phyloP scores from a whole-genome alignment of 1,139 yeast species.

The Casaregolazyma lundiana region DNA sequence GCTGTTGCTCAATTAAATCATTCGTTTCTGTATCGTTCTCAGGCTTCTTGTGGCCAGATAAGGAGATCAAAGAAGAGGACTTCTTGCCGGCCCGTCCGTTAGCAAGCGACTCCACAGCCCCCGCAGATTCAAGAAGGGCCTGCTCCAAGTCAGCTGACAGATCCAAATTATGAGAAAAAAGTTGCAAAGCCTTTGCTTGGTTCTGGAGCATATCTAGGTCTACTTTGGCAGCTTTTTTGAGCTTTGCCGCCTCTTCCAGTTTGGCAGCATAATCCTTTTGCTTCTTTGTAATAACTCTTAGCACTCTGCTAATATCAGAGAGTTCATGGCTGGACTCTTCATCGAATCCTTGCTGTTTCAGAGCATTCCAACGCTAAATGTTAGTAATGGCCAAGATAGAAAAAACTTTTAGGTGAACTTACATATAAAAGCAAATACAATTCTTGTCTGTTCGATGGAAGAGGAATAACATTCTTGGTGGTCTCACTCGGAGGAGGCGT shows the following conservation, averaged over 20 bases:
- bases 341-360: conserved; percentile 33
- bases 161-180: conserved; percentile 72
- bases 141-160: conserved; percentile 48
- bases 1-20: conserved; percentile 33
- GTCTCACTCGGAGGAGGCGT: conserved; percentile 6
- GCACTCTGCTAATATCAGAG: conserved; percentile 32
- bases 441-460: conserved; percentile 35
- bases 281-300: conserved; percentile 31
- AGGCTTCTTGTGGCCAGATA: conserved; percentile 6
- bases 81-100: conserved; percentile 4
- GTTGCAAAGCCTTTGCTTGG: conserved; percentile 72
- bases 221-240: conserved; percentile 18
- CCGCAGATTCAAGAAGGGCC: conserved; percentile 36
- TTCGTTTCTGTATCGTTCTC: conserved; percentile 21
- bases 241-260: conserved; percentile 22
- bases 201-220: conserved; percentile 50
- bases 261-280: conserved; percentile 38
- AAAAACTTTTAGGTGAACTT: conserved; percentile 15
- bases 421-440: conserved; percentile 34
- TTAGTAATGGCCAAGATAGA: not conserved
- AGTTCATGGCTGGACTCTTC: conserved; percentile 34
- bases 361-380: conserved; percentile 38
- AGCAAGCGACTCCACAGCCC: conserved; percentile 16
- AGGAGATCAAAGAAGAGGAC: not conserved
- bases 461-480: conserved; percentile 16